phyloP scores from a whole-genome alignment of 305 asterid species.

The Fraxinus angustifolia region DNA sequence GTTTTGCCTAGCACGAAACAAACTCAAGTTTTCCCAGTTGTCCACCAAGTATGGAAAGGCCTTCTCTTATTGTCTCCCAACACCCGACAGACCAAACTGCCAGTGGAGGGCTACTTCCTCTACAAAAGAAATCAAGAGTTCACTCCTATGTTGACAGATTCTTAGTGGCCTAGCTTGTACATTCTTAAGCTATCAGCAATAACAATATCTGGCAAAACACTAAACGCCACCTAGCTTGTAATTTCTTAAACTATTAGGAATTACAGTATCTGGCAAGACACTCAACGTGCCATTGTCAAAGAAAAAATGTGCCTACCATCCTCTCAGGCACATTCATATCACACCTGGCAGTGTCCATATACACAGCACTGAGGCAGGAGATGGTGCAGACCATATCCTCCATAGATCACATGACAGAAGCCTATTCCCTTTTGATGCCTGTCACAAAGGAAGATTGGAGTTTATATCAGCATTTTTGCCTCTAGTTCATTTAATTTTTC shows the following conservation, averaged over 20 bases:
- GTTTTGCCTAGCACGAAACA: constrained; percentile 9
- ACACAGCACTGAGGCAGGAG: background rate
- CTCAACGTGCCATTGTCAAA: background rate
- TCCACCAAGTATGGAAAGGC: constrained; percentile 6
- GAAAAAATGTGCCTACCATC: background rate
- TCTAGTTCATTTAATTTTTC: background rate
- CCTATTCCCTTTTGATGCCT: background rate
- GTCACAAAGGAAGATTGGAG: background rate
- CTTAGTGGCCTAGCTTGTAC: constrained; percentile 1
- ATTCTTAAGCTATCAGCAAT: constrained; percentile 5
- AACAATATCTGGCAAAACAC: background rate
- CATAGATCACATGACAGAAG: background rate
- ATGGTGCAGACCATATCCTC: background rate
- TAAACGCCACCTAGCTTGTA: background rate
- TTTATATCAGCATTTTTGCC: background rate
- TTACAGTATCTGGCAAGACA: background rate
- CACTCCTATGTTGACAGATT: constrained; percentile 25
- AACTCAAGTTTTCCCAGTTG: background rate
- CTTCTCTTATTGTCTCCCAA: constrained; percentile 25
- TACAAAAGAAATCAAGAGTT: constrained; percentile 23
- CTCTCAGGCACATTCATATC: constrained; percentile 19
- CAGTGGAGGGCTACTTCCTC: constrained; percentile 1
- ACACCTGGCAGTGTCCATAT: background rate
- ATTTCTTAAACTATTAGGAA: constrained; percentile 3
- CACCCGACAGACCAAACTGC: constrained; percentile 7